Conservation (phyloP, 352 stramenopile species). For the Pythium chondricola region DNA sequence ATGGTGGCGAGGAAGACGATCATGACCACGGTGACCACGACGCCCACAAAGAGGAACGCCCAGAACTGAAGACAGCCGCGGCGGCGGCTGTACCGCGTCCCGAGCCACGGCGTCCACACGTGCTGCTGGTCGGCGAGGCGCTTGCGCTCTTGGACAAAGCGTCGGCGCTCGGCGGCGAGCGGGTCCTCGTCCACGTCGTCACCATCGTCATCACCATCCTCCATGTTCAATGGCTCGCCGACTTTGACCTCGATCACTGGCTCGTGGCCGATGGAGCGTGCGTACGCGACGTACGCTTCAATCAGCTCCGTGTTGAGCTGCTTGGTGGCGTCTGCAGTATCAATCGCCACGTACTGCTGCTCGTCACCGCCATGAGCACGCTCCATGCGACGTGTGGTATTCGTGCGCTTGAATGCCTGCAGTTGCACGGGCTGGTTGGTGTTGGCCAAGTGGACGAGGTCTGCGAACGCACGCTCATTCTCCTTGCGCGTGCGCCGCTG, state of each 20-base stretch:
- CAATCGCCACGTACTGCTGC: conserved; percentile 78
- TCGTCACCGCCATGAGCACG: conserved; percentile 83
- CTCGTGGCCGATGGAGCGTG: conserved; percentile 84
- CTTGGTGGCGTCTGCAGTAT: no score
- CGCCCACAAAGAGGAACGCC: conserved; percentile 27
- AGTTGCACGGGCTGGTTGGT: conserved; percentile 46
- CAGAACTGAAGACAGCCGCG: conserved; percentile 36
- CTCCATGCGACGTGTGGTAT: conserved; percentile 56
- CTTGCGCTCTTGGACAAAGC: conserved; percentile 33
- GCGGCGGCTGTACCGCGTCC: conserved; percentile 32
- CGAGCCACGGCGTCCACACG: conserved; percentile 40
- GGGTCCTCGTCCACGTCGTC: conserved; percentile 20
- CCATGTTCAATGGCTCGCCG: conserved; percentile 57
- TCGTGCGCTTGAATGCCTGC: conserved; percentile 22
- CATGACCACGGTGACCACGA: conserved; percentile 26
- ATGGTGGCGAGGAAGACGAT: conserved; percentile 23
- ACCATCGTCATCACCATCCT: no score
- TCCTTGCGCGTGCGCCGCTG: conserved; percentile 28
- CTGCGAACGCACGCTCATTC: conserved; percentile 45
- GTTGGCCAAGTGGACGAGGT: conserved; percentile 51
- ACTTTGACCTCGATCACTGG: conserved; percentile 84
- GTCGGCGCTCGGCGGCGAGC: conserved; percentile 12
- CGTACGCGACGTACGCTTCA: conserved; percentile 92
- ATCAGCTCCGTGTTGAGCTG: conserved; percentile 92
- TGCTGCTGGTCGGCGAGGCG: conserved; percentile 29